Evolutionary conservation across 257 asterid genomes (phyloP).

Genomic region (Cynanchum wilfordii): DNA sequence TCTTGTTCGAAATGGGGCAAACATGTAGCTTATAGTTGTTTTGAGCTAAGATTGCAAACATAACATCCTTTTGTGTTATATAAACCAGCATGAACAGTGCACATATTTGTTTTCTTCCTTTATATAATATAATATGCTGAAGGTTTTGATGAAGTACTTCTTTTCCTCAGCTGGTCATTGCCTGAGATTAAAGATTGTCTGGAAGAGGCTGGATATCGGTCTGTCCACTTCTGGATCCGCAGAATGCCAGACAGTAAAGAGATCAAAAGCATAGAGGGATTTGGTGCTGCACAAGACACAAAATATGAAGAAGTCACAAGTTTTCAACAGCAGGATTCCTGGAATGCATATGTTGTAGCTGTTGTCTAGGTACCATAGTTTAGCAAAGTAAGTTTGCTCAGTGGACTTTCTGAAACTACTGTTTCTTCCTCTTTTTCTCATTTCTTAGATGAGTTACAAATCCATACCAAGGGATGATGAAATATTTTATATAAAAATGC

Average conservation of each 20-base stretch:
- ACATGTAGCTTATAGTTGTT: neutral
- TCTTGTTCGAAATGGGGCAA: neutral
- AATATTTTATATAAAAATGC: too few relatives aligned
- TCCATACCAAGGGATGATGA: neutral
- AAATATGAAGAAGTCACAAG: slow-evolving; percentile 81
- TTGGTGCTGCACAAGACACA: slow-evolving; percentile 58
- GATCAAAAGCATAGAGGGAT: slow-evolving; percentile 59
- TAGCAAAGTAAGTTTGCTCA: neutral
- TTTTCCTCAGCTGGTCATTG: slow-evolving; percentile 73
- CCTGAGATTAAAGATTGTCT: slow-evolving; percentile 89
- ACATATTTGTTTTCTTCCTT: neutral
- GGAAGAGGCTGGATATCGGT: slow-evolving; percentile 86
- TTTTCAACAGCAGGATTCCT: slow-evolving; percentile 89
- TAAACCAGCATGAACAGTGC: neutral
- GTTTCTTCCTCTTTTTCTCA: neutral
- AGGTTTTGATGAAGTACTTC: neutral
- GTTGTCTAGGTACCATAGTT: slow-evolving; percentile 42
- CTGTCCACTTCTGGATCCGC: slow-evolving; percentile 82
- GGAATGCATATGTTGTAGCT: slow-evolving; percentile 90
- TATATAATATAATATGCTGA: neutral
- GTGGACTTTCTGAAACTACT: neutral
- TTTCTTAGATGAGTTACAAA: neutral
- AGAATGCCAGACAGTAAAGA: slow-evolving; percentile 79
- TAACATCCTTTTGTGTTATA: neutral
- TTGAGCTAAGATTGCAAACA: neutral